Percentiles rank a stretch among this genome's conserved stretches.
These are phyloP conservation scores for Aphanomyces stellatus DNA, from an alignment of 352 stramenopile species.

Conservation along the genomic window DNA sequence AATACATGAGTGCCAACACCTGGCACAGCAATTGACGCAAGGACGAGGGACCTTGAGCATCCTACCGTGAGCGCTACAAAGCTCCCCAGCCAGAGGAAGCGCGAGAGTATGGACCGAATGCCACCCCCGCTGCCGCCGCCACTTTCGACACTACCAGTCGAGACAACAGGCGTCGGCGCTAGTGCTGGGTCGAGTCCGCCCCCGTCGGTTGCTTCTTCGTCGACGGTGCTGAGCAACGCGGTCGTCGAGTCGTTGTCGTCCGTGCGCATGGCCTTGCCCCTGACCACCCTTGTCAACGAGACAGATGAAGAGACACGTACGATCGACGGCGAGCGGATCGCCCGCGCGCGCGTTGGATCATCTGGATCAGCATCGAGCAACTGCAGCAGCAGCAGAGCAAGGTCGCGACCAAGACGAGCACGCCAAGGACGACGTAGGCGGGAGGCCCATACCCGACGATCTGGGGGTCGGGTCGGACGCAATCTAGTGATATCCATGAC, in stretches of 20 bases:
- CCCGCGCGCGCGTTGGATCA: neutral
- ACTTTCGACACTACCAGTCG: too few species aligned
- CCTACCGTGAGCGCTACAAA: slow-evolving; percentile 43
- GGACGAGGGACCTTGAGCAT: neutral
- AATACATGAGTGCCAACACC: slow-evolving; percentile 77
- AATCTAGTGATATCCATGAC: too few species aligned
- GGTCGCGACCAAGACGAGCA: slow-evolving; percentile 72
- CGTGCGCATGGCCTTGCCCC: neutral
- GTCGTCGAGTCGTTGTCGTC: slow-evolving; percentile 15
- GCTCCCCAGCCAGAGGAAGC: slow-evolving; percentile 41
- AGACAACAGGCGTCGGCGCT: too few species aligned
- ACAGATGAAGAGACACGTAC: too few species aligned
- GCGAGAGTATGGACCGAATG: slow-evolving; percentile 32
- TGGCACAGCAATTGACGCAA: neutral
- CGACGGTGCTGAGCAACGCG: slow-evolving; percentile 33
- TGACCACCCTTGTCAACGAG: too few species aligned
- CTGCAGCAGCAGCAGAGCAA: slow-evolving; percentile 76
- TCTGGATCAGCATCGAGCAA: slow-evolving; percentile 26
- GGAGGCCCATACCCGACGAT: slow-evolving; percentile 74
- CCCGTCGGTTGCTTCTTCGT: slow-evolving; percentile 30
- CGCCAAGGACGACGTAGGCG: slow-evolving; percentile 70
- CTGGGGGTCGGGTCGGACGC: slow-evolving; percentile 58
- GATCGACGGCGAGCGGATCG: neutral
- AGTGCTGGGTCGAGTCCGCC: neutral
- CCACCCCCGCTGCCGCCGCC: too few species aligned